Evolutionary conservation across 768 basidiomycete species (phyloP).

Genomic region (Kwoniella newhampshirensis): DNA sequence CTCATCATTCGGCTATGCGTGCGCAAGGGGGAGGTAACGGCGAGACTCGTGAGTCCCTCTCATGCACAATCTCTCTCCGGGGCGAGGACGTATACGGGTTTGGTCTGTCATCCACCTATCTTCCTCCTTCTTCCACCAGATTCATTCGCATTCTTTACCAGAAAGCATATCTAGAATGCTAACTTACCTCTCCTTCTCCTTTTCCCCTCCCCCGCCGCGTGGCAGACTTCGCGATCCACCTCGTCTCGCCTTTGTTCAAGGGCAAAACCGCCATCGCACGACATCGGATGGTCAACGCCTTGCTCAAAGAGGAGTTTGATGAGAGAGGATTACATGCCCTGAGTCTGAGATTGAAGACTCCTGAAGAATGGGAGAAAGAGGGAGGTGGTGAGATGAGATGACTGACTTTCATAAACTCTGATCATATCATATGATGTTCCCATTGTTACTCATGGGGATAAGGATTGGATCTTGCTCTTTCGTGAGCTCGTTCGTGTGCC

Average conservation of each 20-base stretch:
- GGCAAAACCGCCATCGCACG: constrained; percentile 53
- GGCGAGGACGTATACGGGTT: neutral
- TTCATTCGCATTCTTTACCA: neutral
- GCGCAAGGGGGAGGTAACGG: constrained; percentile 54
- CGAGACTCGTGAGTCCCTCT: constrained; percentile 54
- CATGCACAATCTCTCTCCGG: neutral
- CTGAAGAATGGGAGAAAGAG: constrained; percentile 53
- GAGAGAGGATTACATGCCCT: constrained; percentile 56
- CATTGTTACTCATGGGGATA: too few species aligned
- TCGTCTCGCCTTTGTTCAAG: constrained; percentile 44
- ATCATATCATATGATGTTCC: too few species aligned
- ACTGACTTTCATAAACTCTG: neutral
- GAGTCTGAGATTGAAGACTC: constrained; percentile 53
- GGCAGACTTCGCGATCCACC: constrained; percentile 50
- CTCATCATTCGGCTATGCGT: constrained; percentile 56
- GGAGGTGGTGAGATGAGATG: constrained; percentile 23
- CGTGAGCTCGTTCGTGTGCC: too few species aligned
- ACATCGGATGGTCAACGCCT: constrained; percentile 55
- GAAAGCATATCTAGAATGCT: neutral
- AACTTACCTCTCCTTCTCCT: neutral
- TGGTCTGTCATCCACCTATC: neutral
- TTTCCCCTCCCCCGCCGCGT: neutral
- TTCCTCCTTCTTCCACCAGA: neutral
- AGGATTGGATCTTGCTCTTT: too few species aligned
- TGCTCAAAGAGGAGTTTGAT: constrained; percentile 55